Base-by-base conservation (phyloP, 805 yeast species). In the Lipomyces yamadae region DNA sequence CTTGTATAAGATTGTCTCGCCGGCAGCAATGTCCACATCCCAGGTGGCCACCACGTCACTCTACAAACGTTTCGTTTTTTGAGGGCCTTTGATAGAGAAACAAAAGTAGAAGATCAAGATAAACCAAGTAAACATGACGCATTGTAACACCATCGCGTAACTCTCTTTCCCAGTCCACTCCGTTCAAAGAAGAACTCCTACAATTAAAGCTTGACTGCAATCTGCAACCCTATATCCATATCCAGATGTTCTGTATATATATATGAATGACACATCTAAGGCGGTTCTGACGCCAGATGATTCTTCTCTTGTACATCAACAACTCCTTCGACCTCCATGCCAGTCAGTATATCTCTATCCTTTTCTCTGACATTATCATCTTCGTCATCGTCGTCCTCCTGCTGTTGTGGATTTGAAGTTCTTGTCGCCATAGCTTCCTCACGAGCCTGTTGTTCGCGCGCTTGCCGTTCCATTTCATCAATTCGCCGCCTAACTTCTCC, bases 401-500 rank as follows among this genome's bases (percentile, higher is more conserved):
- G 56, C 52, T 29, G 57, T 50, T 64, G 67, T 39, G 66, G 69
- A 8, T 67, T 63, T 60, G 62, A 63, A 24, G 65, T 61, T n/a
- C 54, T 52, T 57, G 56, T 18, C 39, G 65, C 63, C 39, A 42
- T 45, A 52, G 76, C 78, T n/a, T 73, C 76, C 3, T 72, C 74
- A 35, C 64, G 62, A 63, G 55, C 68, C 55, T 67, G 69, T 68
- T 24, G 76, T 67, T 60, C 74, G 73, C 15, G 74, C 62, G 15
- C 81, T 75, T 61, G 69, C n/a, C 56, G 58, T 30, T 81, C 81
- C 52, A 68, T 79, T 73, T 74, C 78, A 76, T 92, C 97, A 84
- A 92, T 92, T 70, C 97, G 87, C 71, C 89, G 88, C 71, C 94
- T 87, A 2, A 95, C 96, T 74, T 92, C 93, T 62, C 85, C 87